Base-by-base conservation (phyloP, 2,329 filamentous ascomycete genomes). In the Beauveria caledonica region DNA sequence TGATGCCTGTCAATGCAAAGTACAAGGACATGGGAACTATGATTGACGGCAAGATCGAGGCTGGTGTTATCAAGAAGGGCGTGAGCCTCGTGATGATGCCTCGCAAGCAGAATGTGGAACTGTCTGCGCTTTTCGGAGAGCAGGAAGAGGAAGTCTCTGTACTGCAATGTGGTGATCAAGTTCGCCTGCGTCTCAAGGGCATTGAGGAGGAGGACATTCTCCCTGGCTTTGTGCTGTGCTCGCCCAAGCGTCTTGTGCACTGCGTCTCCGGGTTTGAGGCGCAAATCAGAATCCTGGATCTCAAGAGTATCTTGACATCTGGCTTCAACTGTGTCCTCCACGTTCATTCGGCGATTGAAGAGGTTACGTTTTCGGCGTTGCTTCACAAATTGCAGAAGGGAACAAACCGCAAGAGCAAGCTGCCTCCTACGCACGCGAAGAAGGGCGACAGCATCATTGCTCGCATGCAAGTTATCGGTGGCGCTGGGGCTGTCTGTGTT, bases 261-360 rank as follows among this genome's bases (percentile, higher is more conserved):
- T 93, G 87, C 69, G 95, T 99, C 42, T 77, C 82, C 56, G 80
- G 87, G 54, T 99, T 99, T 68, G 95, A 99, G 77, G 95, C 94
- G 3, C 95, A 99, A 77, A 96, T 99, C 70, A 87, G 91, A 62
- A 92, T 99, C 65, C 80, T 99, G 56, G 94, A 99, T 66, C 80
- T 99, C 65, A 97, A 96, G 84, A 92, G 80, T 68, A 99, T 99
- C 70, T 81, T 99, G 44, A 90, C 89, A 9, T 91, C 93, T 21
- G 94, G 94, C 57, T 99, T 96, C 80, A 97, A 97, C 79, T 99
- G 94, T 71, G 95, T 99, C 45, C 80, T 99, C 66, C 94, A 99
- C 77, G 90, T 99, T 23, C 94, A 99, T 76, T 92, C 93, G 5
- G 94, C 94, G 23, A 96, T 97, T 63, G 94, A 99, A 79, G 94